Evolutionary conservation across 2,329 filamentous ascomycete species (phyloP), one percentile per base, ranked within the genome.

Genomic region (Claviceps sp.): DNA sequence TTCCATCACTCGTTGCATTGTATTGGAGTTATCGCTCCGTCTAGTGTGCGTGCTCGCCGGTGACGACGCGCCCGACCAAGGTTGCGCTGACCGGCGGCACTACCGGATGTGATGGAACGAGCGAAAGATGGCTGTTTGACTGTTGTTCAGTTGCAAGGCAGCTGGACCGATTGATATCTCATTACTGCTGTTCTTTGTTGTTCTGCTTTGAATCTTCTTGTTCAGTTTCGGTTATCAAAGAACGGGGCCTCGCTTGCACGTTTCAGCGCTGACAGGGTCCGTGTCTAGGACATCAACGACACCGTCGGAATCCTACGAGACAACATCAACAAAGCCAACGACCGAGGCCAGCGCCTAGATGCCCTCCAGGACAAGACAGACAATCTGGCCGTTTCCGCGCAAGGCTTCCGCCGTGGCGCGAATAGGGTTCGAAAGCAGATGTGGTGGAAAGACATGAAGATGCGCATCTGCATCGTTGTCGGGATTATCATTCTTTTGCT

Each of bases 371-470:
- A 93, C 70, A 95, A 95, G 79, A 96, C 87, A 58, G 83, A 96
- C 74, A 94, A 95, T 72, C 79, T 98, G 60, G 90, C 90, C 54
- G 82, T 85, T 57, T 95, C 90, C 38, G 91, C 93, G 54, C 89
- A 95, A 69, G 89, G 88, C 56, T 98, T 98, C 80, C 88, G 90
- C 64, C 85, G 90, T 60, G 91, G 93, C 58, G 93, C 94, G 71
- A 98, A 97, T 77, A 79, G 88, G 62, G 91, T 98, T 61, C 83
- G 93, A 70, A 91, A 90, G 77, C 84, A 95, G 71, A 97, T 97
- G 91, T 97, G 91, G 91, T 97, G 90, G 91, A 97, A 97, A 80
- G 91, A 97, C 66, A 95, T 96, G 88, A 97, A 97, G 82, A 98
- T 98, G 93, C 84, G 93, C 70, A 93, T 96, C 77, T 97, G 91